Conservation (phyloP, 768 basidiomycete genomes). For the Tricholoma furcatifolium region DNA sequence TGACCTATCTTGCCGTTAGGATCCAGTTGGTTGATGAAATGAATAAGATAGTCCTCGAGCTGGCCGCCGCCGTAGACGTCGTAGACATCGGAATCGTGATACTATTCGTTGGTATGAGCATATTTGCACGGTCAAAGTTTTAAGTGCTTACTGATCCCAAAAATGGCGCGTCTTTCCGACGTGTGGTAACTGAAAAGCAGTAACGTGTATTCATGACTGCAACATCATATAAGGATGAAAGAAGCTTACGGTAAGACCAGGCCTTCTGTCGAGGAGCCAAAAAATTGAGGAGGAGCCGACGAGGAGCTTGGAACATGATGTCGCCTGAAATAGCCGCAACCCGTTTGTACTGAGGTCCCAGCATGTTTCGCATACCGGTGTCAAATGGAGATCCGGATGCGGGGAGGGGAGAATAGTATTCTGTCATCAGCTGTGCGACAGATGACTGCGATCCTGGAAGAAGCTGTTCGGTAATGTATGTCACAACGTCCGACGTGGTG, state of each 20-base stretch:
- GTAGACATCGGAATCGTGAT: constrained; percentile 40
- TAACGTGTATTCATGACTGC: constrained; percentile 48
- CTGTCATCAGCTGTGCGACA: constrained; percentile 17
- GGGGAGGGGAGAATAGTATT: constrained; percentile 35
- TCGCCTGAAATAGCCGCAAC: constrained; percentile 50
- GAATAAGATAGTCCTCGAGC: constrained; percentile 42
- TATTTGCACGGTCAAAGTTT: neutral
- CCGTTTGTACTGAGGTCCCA: constrained; percentile 49
- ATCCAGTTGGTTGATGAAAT: constrained; percentile 39
- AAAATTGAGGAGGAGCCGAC: constrained; percentile 41
- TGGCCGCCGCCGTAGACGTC: constrained; percentile 37
- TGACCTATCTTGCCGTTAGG: constrained; percentile 34
- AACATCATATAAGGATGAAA: neutral
- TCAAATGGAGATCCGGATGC: constrained; percentile 48
- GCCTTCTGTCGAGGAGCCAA: constrained; percentile 35
- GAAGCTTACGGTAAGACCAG: constrained; percentile 39
- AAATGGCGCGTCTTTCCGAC: constrained; percentile 33
- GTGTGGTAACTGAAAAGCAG: no score
- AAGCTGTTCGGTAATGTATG: constrained; percentile 24
- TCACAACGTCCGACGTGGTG: constrained; percentile 22
- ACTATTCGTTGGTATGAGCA: constrained; percentile 20
- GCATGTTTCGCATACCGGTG: constrained; percentile 36
- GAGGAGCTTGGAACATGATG: constrained; percentile 45
- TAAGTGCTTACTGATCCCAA: constrained; percentile 39
- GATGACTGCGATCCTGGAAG: constrained; percentile 16